Base-by-base conservation (phyloP, 2,329 filamentous ascomycete genomes). In the Mycocentrospora acerina region DNA sequence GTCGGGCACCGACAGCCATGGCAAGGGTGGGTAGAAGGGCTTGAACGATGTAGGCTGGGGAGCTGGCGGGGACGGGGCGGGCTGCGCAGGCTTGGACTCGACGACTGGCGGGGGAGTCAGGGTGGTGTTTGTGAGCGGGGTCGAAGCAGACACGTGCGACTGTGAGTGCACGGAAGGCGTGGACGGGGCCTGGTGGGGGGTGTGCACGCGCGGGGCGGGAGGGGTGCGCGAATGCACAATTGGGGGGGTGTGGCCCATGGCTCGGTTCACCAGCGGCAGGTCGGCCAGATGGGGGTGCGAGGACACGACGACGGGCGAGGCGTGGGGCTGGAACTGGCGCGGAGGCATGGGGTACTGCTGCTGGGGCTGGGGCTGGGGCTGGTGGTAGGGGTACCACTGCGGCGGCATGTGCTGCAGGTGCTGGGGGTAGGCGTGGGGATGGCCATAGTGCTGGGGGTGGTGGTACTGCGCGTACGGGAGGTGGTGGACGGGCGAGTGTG, bases 1-100 rank as follows among this genome's bases (percentile, higher is more conserved):
- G 14, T 77, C 74, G 12, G 76, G 72, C 18, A 76, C 72, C 10
- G 80, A 83, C 24, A 80, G 71, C 80, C 80, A 83, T 9, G 81
- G 81, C 14, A 83, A 65, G 10, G 71, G 68, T 42, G 78, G 73
- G 44, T 72, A 71, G 57, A 73, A 80, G 2, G 75, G 74, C 57
- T 69, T 71, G 35, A 54, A 54, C 7, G 52, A 47, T 7, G 56
- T 46, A 16, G 54, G 54, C 29, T 57, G 57, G 12, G 56, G 53
- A 4, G 40, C 43, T 17, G 42, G 40, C 8, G 51, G 31, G n/a
- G 53, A 46, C 12, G 48, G 44, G 9, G 44, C 32, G 8, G 42
- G 22, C 24, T 42, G 45, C 9, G 30, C 37, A n/a, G 52, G 41
- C 45, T 55, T 52, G 19, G 48, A 37, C 29, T 55, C 55, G 27